Percentiles rank a stretch among this genome's conserved stretches.
Conservation (phyloP, 306 rosid species). For the Echinosophora koreensis region DNA sequence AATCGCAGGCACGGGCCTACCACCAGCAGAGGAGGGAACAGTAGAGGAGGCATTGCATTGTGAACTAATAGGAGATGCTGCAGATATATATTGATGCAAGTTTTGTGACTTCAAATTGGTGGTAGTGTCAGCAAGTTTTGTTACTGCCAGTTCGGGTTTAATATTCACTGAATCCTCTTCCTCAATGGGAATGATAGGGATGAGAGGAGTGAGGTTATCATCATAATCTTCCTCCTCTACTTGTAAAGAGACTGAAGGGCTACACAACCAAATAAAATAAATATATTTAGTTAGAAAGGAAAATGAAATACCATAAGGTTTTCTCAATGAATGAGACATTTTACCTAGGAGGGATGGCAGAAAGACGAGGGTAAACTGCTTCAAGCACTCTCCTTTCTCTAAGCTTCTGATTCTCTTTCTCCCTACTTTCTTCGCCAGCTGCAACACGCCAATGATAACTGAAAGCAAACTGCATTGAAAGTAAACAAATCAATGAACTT, state of each 20-base stretch:
- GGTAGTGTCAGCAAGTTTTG: constrained; percentile 28
- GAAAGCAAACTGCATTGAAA: constrained; percentile 55
- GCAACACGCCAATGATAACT: constrained; percentile 62
- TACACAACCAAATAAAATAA: constrained; percentile 36
- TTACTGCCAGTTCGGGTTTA: constrained; percentile 33
- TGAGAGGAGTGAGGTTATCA: constrained; percentile 61
- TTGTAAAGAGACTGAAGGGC: constrained; percentile 62
- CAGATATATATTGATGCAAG: constrained; percentile 25
- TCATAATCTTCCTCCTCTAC: constrained; percentile 56
- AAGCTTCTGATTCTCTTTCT: constrained; percentile 53
- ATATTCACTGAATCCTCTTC: constrained; percentile 54
- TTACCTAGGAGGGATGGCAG: constrained; percentile 76
- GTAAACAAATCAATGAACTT: background rate
- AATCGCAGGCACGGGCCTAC: constrained; percentile 34
- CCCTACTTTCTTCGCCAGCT: constrained; percentile 78
- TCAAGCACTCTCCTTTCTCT: constrained; percentile 70
- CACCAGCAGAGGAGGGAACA: constrained; percentile 20
- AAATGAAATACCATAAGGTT: background rate
- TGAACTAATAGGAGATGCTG: constrained; percentile 29
- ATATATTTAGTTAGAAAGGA: constrained; percentile 18
- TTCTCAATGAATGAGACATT: constrained; percentile 21
- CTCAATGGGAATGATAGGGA: constrained; percentile 69
- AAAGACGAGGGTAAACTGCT: constrained; percentile 71
- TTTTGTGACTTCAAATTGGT: constrained; percentile 34
- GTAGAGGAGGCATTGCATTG: constrained; percentile 27